Evolutionary conservation across 1,139 yeast genomes (phyloP).

Genomic region (Yamadazyma aaseri): DNA sequence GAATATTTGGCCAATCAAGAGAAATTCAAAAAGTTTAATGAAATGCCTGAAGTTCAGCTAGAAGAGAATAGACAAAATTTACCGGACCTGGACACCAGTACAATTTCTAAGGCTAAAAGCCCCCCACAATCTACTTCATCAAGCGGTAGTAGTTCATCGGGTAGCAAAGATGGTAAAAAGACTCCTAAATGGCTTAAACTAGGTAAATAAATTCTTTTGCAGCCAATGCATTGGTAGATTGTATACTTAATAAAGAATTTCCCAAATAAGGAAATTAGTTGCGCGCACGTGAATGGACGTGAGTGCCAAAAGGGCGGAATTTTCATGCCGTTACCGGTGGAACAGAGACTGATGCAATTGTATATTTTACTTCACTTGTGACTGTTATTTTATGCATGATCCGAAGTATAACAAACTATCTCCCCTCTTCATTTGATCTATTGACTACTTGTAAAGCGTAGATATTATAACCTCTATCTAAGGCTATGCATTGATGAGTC

Average conservation of each 20-base stretch:
- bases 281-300: neutral
- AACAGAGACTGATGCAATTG: too few relatives aligned
- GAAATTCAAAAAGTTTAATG: slow-evolving; percentile 21
- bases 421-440: too few relatives aligned
- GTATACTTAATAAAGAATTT: neutral
- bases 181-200: slow-evolving; percentile 24
- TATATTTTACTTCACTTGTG: too few relatives aligned
- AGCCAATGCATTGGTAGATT: neutral
- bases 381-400: neutral
- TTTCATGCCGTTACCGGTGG: slow-evolving; percentile 7
- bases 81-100: slow-evolving; percentile 16
- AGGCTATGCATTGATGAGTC: too few relatives aligned
- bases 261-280: neutral
- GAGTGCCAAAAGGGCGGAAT: too few relatives aligned
- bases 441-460: too few relatives aligned
- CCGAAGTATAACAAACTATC: too few relatives aligned
- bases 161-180: slow-evolving; percentile 10
- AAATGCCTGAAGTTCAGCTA: slow-evolving; percentile 41
- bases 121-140: neutral
- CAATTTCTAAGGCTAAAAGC: neutral
- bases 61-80: slow-evolving; percentile 33
- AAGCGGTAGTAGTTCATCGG: neutral
- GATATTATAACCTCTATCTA: too few relatives aligned
- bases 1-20: slow-evolving; percentile 20
- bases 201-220: slow-evolving; percentile 7